Percentiles rank a stretch among this genome's conserved stretches.
These are phyloP conservation scores for Limonomyces culmigenus DNA, from an alignment of 1,284 basidiomycete species.

Conservation along the genomic window DNA sequence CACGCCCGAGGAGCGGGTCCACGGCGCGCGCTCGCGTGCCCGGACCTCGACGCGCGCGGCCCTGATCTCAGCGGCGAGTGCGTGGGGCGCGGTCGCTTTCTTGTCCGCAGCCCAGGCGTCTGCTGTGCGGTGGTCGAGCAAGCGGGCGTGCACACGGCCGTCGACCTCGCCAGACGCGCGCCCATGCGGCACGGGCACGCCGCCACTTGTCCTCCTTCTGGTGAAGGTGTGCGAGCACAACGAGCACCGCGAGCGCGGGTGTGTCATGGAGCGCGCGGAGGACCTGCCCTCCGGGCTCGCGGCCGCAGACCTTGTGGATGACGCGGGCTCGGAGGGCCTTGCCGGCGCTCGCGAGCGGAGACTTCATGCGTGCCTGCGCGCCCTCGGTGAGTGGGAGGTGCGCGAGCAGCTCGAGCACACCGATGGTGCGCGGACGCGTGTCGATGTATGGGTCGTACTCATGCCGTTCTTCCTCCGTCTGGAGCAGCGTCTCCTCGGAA, in stretches of 20 bases:
- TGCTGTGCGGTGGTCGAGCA: constrained; percentile 86
- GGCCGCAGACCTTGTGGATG: constrained; percentile 94
- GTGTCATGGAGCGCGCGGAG: constrained; percentile 86
- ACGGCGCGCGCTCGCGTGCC: constrained; percentile 63
- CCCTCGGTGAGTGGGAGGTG: constrained; percentile 65
- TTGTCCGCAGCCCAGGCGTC: constrained; percentile 88
- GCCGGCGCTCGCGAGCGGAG: constrained; percentile 78
- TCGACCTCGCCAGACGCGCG: constrained; percentile 98
- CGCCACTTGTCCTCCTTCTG: constrained; percentile 99
- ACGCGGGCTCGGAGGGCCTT: constrained; percentile 90
- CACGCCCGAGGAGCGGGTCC: constrained; percentile 61
- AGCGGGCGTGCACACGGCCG: constrained; percentile 84
- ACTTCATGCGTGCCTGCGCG: constrained; percentile 79
- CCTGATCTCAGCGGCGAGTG: constrained; percentile 84
- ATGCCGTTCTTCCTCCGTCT: constrained; percentile 93
- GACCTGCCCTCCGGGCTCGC: constrained; percentile 76
- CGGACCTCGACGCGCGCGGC: constrained; percentile 75
- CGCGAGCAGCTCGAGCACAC: constrained; percentile 68
- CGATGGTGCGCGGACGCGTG: constrained; percentile 88
- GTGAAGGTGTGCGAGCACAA: constrained; percentile 84
- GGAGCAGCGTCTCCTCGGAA: constrained; percentile 95
- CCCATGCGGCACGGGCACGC: constrained; percentile 97
- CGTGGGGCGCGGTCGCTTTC: constrained; percentile 73
- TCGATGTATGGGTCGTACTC: constrained; percentile 99
- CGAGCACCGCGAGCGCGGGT: constrained; percentile 84